phyloP scores from a whole-genome alignment of 352 stramenopile species.

The Globisporangium cylindrosporum region DNA sequence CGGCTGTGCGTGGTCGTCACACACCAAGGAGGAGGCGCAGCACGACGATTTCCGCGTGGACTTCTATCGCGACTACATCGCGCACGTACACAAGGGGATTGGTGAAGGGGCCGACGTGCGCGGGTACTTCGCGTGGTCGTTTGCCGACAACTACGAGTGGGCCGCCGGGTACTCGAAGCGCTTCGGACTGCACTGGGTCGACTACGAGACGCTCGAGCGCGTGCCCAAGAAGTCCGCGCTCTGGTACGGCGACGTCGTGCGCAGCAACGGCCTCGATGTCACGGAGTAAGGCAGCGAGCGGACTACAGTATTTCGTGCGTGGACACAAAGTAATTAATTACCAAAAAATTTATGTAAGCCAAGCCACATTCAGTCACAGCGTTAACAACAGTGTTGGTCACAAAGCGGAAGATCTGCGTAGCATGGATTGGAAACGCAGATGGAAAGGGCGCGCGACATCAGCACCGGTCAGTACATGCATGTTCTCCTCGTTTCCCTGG shows the following conservation, averaged over 20 bases:
- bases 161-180: slow-evolving; percentile 53
- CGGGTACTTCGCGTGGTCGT: slow-evolving; percentile 90
- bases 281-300: background rate
- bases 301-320: too few species aligned
- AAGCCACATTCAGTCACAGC: too few species aligned
- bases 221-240: slow-evolving; percentile 55
- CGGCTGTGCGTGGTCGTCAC: slow-evolving; percentile 62
- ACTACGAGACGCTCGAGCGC: slow-evolving; percentile 60
- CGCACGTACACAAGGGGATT: slow-evolving; percentile 52
- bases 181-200: slow-evolving; percentile 53
- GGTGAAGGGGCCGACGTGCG: slow-evolving; percentile 51
- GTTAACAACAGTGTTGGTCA: too few species aligned
- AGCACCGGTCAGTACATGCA: too few species aligned
- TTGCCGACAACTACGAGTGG: slow-evolving; percentile 94
- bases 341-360: too few species aligned
- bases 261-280: slow-evolving; percentile 35
- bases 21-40: slow-evolving; percentile 68
- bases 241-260: slow-evolving; percentile 51
- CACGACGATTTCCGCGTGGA: slow-evolving; percentile 76
- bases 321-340: too few species aligned
- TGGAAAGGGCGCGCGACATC: too few species aligned
- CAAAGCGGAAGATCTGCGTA: too few species aligned
- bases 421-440: too few species aligned
- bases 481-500: too few species aligned
- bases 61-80: slow-evolving; percentile 85